phyloP scores from a whole-genome alignment of 768 basidiomycete species.

The Mycena chlorophos region DNA sequence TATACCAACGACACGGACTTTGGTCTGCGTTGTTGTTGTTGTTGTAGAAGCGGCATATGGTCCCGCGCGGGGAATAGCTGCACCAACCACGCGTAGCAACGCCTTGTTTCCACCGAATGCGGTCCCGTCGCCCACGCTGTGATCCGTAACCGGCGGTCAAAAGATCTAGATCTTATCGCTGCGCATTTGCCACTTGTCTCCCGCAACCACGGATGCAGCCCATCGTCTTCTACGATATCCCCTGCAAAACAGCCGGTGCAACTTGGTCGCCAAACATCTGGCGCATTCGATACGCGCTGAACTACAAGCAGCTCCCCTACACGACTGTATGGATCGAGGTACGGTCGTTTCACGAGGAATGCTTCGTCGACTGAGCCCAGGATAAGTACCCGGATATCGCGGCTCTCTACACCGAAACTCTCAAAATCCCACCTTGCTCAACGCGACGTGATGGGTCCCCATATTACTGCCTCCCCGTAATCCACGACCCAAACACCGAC shows the following conservation, averaged over 20 bases:
- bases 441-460: slow-evolving; percentile 29
- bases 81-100: no score
- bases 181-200: no score
- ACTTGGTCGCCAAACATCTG: slow-evolving; percentile 46
- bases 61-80: no score
- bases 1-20: no score
- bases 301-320: slow-evolving; percentile 38
- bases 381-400: slow-evolving; percentile 51
- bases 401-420: slow-evolving; percentile 29
- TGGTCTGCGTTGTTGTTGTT: no score
- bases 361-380: no score
- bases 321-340: slow-evolving; percentile 53
- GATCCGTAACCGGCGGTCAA: no score
- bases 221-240: slow-evolving; percentile 43
- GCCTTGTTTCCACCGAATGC: no score
- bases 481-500: slow-evolving; percentile 45
- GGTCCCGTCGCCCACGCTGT: no score
- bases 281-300: slow-evolving; percentile 36
- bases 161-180: no score
- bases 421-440: slow-evolving; percentile 27
- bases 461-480: slow-evolving; percentile 46
- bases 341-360: no score
- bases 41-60: no score
- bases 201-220: slow-evolving; percentile 20
- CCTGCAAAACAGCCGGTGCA: slow-evolving; percentile 27